Conservation (phyloP, 2,329 filamentous ascomycete species). For the Geosmithia flava region DNA sequence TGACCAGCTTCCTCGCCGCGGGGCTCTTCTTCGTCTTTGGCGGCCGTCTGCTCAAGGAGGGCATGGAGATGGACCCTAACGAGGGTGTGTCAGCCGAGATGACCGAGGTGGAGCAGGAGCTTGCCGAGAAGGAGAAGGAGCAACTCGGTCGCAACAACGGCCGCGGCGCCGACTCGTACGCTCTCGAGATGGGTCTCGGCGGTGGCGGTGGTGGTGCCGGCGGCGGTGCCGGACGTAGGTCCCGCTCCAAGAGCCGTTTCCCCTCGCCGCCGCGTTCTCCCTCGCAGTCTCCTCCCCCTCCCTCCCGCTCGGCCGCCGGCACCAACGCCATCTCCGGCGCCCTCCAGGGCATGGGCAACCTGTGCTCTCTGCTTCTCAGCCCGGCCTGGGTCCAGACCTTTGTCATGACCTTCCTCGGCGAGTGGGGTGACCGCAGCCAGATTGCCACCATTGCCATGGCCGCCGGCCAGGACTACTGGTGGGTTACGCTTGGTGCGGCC, state of each 20-base stretch:
- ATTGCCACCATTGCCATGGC: constrained; percentile 99
- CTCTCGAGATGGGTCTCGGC: constrained; percentile 67
- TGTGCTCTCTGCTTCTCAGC: constrained; percentile 77
- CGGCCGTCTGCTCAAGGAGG: constrained; percentile 71
- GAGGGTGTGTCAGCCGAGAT: constrained; percentile 95
- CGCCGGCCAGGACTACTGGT: constrained; percentile 97
- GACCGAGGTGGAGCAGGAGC: constrained; percentile 88
- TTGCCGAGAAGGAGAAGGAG: constrained; percentile 86
- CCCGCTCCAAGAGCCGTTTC: constrained; percentile 62
- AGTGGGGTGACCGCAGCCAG: constrained; percentile 96
- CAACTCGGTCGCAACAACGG: constrained; percentile 46
- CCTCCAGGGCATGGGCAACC: constrained; percentile 63
- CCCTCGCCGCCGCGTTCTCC: constrained; percentile 72
- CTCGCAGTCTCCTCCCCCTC: constrained; percentile 54
- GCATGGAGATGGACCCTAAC: constrained; percentile 75
- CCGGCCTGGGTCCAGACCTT: constrained; percentile 99
- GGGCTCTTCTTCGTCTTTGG: constrained; percentile 85
- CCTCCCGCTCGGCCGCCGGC: constrained; percentile 39
- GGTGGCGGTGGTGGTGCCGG: constrained; percentile 9
- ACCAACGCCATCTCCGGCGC: constrained; percentile 23
- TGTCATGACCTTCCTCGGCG: constrained; percentile 95
- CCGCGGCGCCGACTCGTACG: constrained; percentile 58
- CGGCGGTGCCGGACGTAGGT: constrained; percentile 35
- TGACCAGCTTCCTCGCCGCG: constrained; percentile 80
- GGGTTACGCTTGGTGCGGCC: constrained; percentile 84